Base-by-base conservation (phyloP, 106 monocot genomes). In the Dioscorea zingiberensis region DNA sequence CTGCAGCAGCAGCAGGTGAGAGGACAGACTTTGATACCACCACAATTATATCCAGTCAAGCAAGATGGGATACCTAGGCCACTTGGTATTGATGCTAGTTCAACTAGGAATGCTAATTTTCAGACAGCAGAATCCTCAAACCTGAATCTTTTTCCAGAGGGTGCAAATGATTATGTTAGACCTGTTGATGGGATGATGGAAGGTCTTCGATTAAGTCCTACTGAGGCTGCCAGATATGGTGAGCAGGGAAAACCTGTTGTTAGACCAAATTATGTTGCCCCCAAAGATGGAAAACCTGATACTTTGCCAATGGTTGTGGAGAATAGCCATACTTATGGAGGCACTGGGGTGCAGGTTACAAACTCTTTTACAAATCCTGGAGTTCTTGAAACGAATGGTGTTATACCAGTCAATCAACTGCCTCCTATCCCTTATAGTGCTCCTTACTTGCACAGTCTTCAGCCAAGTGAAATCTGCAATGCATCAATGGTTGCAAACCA, bases 141-240 rank as follows among this genome's bases (percentile, higher is more conserved):
- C 4, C 38, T 6, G 38, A 38, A 38, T 38, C 3, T 10, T 8
- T 71, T 28, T 6, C 30, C 59, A 61, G 69, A 47, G 51, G 48
- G 65, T 29, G 23, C 71, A 14, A 56, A 78, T 54, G 51, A 60
- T 18, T 65, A 80, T 77, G 71, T 47, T 59, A 72, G 69, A 77
- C 66, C 65, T 59, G 38, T 73, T 21, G 71, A 80, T 75, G 71
- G 25, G 8, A 67, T 66, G 44, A 80, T 70, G 54, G 75, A 74
- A 21, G 55, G 57, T 18, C 54, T 78, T 56, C 70, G 72, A 71
- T 47, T 72, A 13, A 68, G 71, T 64, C 69, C 74, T 48, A 38
- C 59, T 68, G 77, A 55, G 29, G 27, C 38, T 66, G 58, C 72
- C 18, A 58, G 54, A 25, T 58, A 47, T 53, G 62, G 8, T 63